These are phyloP conservation scores for Colletotrichum tropicale DNA, from an alignment of 2,329 filamentous ascomycete genomes.

Conservation along the genomic window DNA sequence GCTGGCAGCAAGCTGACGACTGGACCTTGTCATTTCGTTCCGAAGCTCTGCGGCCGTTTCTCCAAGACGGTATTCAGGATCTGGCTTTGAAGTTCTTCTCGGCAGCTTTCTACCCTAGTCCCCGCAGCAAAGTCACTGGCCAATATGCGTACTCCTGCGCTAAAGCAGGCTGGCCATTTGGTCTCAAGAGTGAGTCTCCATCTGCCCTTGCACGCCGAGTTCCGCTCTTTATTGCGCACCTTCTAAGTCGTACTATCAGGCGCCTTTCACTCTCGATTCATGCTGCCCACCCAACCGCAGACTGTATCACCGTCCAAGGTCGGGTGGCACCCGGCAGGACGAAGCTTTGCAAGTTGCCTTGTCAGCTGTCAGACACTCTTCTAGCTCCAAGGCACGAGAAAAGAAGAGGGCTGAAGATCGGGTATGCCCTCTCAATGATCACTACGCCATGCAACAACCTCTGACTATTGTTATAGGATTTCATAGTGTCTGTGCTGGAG, in stretches of 20 bases:
- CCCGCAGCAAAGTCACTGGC: neutral
- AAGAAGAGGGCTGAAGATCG: conserved; percentile 53
- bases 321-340: neutral
- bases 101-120: neutral
- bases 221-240: neutral
- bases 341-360: conserved; percentile 11
- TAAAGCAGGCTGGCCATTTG: conserved; percentile 10
- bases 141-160: conserved; percentile 8
- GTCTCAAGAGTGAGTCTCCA: conserved; percentile 1
- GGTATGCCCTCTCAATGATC: conserved; percentile 31
- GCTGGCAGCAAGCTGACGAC: neutral
- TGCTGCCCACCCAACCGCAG: neutral
- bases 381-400: conserved; percentile 28
- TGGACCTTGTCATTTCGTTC: neutral
- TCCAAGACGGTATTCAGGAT: neutral
- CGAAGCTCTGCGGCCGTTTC: neutral
- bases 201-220: neutral
- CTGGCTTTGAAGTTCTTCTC: neutral
- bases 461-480: conserved; percentile 60
- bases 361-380: conserved; percentile 13
- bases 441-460: neutral
- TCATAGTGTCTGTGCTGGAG: conserved; percentile 84
- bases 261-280: conserved; percentile 5
- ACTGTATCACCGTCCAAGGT: conserved; percentile 13
- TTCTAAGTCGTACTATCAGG: neutral